A percentile compares a stretch with the other conserved stretches of the same genome.
Conservation (phyloP, 2,329 filamentous ascomycete genomes). For the Pyrenochaeta sp. region DNA sequence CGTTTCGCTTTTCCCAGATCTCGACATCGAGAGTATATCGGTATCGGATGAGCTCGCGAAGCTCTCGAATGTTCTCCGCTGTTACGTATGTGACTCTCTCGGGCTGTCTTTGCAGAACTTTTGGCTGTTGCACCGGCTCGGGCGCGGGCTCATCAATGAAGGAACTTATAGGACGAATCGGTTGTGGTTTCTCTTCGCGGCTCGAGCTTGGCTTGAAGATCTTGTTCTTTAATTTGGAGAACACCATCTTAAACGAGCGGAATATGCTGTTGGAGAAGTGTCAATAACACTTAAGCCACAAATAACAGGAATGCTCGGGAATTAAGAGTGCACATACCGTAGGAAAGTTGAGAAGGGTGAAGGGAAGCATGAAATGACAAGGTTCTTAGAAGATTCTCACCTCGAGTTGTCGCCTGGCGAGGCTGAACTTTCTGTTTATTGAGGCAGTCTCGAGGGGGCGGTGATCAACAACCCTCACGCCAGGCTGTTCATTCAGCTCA, state of each 20-base stretch:
- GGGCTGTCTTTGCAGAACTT: slow-evolving; percentile 3
- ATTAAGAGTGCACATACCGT: too few relatives aligned
- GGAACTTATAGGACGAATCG: not conserved
- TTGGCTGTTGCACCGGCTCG: slow-evolving; percentile 1
- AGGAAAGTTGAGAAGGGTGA: not conserved
- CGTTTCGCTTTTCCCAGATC: slow-evolving; percentile 20
- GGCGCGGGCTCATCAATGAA: not conserved
- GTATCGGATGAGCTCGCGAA: slow-evolving; percentile 22
- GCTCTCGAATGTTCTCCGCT: slow-evolving; percentile 13
- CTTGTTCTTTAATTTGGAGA: slow-evolving; percentile 3
- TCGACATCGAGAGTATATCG: slow-evolving; percentile 21
- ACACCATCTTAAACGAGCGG: not conserved
- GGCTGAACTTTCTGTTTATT: too few relatives aligned
- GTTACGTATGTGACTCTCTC: slow-evolving; percentile 7
- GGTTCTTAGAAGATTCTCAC: too few relatives aligned
- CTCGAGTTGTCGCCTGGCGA: too few relatives aligned
- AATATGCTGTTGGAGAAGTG: too few relatives aligned
- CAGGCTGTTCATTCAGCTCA: not conserved
- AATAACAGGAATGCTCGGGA: too few relatives aligned
- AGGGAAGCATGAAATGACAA: not conserved
- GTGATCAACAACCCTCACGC: not conserved
- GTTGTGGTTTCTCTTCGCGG: not conserved
- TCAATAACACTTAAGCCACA: too few relatives aligned
- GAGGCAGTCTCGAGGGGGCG: not conserved
- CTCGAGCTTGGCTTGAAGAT: slow-evolving; percentile 1